Evolutionary conservation across 495 filamentous ascomycete species (phyloP), one percentile per base, ranked within the genome.

Genomic region (Penicillium taxi): DNA sequence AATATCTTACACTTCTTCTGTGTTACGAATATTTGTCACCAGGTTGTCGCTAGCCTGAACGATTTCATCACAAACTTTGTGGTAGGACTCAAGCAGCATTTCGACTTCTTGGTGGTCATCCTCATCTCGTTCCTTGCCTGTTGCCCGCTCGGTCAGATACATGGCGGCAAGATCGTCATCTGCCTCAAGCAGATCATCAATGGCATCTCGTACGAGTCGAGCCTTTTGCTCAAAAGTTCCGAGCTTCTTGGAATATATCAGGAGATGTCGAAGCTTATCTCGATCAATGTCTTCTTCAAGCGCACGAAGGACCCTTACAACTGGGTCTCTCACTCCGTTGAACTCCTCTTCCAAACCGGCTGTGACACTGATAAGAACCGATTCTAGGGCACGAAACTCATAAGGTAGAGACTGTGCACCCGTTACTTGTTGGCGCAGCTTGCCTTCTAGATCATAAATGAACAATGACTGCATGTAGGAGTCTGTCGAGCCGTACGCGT

Each of bases 161-260:
- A 98, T 96, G 43, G 84, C 73, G 12, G 88, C 81, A 19, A 98
- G 67, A 55, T 98, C 91, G 56, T 98, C 91, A 53, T 98, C 91
- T 6, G 93, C 91, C 58, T 98, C 91, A n/a, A 98, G 70, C 4
- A 98, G 61, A 62, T 98, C 93, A 44, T 96, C 88, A 26, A 98
- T 88, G 17, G 91, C 84, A 52, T 98, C 91, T 26, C 91, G 78
- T 25, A 98, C 93, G 7, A 98, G 67, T 35, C 88, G 83, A 8
- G 91, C 90, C 56, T 94, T 96, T 50, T 96, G 91, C 58, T 96
- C 91, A 53, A 98, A 98, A 5, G 89, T 94, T 57, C 88, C 91
- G 31, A 96, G 70, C 50, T 89, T 84, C 63, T 98, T 98, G 18
- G 86, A 93, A 54, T 94, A 84, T 20, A 96, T 84, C 25, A 98